These are phyloP conservation scores for Penicillium sp. DNA, from an alignment of 2,329 filamentous ascomycete genomes.

Conservation along the genomic window DNA sequence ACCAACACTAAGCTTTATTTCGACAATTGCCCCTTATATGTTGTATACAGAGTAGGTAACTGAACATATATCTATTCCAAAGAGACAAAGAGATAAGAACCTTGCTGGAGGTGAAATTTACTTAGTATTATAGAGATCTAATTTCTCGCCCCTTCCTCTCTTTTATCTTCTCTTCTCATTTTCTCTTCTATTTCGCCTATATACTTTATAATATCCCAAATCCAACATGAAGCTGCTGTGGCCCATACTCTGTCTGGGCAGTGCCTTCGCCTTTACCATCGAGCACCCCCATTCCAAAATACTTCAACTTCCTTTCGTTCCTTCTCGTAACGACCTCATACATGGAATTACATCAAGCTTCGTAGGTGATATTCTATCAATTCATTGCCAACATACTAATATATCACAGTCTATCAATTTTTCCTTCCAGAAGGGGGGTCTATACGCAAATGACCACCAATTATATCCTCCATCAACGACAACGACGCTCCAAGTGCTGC, in stretches of 20 bases:
- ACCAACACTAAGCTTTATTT: not conserved
- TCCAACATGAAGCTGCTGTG: slow-evolving; percentile 18
- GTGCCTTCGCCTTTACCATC: slow-evolving; percentile 15
- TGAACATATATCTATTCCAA: too few species aligned
- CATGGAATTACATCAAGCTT: slow-evolving; percentile 12
- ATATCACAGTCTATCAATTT: slow-evolving; percentile 27
- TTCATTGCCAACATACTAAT: slow-evolving; percentile 1
- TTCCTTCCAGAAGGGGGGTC: slow-evolving; percentile 26
- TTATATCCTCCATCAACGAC: slow-evolving; percentile 30
- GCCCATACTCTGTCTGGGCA: slow-evolving; percentile 11
- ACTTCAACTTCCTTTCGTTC: slow-evolving; percentile 21
- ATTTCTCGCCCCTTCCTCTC: too few species aligned
- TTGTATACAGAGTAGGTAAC: too few species aligned
- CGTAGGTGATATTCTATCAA: slow-evolving; percentile 5
- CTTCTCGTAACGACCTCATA: slow-evolving; percentile 1
- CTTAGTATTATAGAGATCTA: too few species aligned
- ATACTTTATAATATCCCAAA: not conserved
- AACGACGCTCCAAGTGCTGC: slow-evolving; percentile 28
- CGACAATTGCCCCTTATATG: too few species aligned
- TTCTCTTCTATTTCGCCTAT: not conserved
- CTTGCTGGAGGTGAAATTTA: too few species aligned
- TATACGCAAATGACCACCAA: slow-evolving; percentile 29
- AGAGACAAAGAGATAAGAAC: too few species aligned
- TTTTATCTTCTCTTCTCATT: not conserved
- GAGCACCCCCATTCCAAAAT: slow-evolving; percentile 13